These are phyloP conservation scores for Cynanchum wilfordii DNA, from an alignment of 257 asterid genomes.

Conservation along the genomic window DNA sequence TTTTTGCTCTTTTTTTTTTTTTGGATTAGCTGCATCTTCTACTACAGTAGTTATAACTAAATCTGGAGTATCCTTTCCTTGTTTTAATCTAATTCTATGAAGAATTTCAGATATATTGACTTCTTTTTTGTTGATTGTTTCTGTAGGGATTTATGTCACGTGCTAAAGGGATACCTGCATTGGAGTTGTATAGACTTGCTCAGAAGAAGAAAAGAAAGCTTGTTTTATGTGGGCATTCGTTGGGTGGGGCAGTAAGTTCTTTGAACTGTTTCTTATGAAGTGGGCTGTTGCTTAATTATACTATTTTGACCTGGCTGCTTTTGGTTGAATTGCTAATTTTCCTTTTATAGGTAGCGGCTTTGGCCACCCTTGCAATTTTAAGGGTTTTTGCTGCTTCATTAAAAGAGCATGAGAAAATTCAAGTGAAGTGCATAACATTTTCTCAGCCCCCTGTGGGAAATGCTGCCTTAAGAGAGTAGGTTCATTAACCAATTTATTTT, in stretches of 20 bases:
- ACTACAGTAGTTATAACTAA: not conserved
- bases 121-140: slow-evolving; percentile 14
- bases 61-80: not conserved
- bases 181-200: slow-evolving; percentile 92
- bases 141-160: slow-evolving; percentile 97
- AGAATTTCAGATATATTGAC: slow-evolving; percentile 1
- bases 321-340: slow-evolving; percentile 20
- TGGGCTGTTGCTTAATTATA: not conserved
- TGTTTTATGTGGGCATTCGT: slow-evolving; percentile 92
- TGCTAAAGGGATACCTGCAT: slow-evolving; percentile 97
- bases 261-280: slow-evolving; percentile 17
- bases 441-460: slow-evolving; percentile 99
- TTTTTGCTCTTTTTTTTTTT: slow-evolving; percentile 13
- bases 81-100: not conserved
- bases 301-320: slow-evolving; percentile 7
- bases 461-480: slow-evolving; percentile 94
- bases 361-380: slow-evolving; percentile 93
- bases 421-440: slow-evolving; percentile 91
- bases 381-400: slow-evolving; percentile 79
- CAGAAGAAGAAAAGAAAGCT: slow-evolving; percentile 83
- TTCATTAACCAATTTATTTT: slow-evolving; percentile 17
- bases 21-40: slow-evolving; percentile 6
- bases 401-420: slow-evolving; percentile 78
- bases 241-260: slow-evolving; percentile 87
- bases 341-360: slow-evolving; percentile 73